These are phyloP conservation scores for Cruciata laevipes DNA, from an alignment of 257 asterid species.

Conservation along the genomic window DNA sequence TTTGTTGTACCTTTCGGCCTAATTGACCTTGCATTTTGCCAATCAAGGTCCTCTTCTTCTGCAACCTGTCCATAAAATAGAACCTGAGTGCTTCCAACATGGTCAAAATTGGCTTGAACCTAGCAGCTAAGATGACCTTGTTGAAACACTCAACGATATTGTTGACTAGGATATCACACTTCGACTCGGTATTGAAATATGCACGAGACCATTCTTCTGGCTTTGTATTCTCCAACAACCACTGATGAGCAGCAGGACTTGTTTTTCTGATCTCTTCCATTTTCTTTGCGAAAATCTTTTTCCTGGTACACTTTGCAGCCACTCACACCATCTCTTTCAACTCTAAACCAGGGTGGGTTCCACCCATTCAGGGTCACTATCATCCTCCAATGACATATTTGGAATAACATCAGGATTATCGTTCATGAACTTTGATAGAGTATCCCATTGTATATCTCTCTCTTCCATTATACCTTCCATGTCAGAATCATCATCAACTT, in stretches of 20 bases:
- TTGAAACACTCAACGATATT: not conserved
- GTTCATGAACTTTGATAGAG: no score
- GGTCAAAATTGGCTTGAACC: not conserved
- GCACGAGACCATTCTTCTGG: not conserved
- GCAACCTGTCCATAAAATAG: not conserved
- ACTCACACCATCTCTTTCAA: no score
- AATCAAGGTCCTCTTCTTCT: not conserved
- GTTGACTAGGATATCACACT: not conserved
- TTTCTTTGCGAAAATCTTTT: not conserved
- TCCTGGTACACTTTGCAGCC: not conserved
- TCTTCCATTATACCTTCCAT: no score
- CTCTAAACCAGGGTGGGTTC: no score
- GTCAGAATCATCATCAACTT: no score
- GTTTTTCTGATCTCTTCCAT: not conserved
- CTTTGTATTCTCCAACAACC: not conserved
- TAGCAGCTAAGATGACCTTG: not conserved
- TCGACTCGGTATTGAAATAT: not conserved
- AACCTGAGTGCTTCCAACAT: not conserved
- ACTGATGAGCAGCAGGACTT: not conserved
- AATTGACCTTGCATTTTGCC: not conserved
- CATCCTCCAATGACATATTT: no score
- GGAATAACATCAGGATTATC: no score
- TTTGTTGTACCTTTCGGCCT: not conserved
- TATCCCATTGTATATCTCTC: no score
- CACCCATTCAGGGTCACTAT: no score